Base-by-base conservation (phyloP, 1,284 basidiomycete species). In the Melampsora abietis-canadensis region DNA sequence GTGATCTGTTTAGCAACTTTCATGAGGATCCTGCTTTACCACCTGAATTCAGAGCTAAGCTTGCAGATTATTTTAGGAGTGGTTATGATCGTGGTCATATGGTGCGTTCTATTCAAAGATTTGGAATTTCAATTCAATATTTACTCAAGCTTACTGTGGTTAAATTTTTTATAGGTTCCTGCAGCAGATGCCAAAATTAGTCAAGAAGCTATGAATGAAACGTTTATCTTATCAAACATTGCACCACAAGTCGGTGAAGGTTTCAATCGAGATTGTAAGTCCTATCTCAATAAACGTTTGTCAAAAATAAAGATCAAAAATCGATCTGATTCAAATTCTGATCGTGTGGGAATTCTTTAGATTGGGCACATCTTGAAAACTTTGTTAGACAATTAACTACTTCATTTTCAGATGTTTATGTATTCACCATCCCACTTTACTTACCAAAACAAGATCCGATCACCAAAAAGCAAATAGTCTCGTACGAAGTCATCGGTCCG, bases 51-150 rank as follows among this genome's bases (percentile, higher is more conserved):
- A 87, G 94, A 37, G 90, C 95, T 0, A 90, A 87, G 76, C 84
- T 98, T 77, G 85, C 88, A 78, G 93, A 97, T 81, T 86, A 98
- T 82, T 95, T 97, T 83, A 86, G 87, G 76, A 94, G 91, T 79
- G 95, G 95, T 15, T 98, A 98, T 82, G 95, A 97, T 81, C 88
- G 95, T 19, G 96, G 95, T 60, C 95, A 98, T 82, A 98, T 98
- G 94, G 84, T 84, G 3, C 0, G 51, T 75, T 27, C 14, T 7
- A n/a, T 54, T 15, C 2, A 19, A n/a, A 27, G 27, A 27, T 27
- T 27, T 27, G n/a, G n/a, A n/a, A n/a, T n/a, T n/a, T n/a, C n/a
- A n/a, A 27, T 27, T 27, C 1, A 27, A 1, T 2, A 27, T 27
- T 27, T 15, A n/a, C 30, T 30, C 34, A 24, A n/a, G 24, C 59